A percentile compares a stretch with the other conserved stretches of the same genome.
Evolutionary conservation across 768 basidiomycete genomes (phyloP).

Genomic region (Suillus alpinus): DNA sequence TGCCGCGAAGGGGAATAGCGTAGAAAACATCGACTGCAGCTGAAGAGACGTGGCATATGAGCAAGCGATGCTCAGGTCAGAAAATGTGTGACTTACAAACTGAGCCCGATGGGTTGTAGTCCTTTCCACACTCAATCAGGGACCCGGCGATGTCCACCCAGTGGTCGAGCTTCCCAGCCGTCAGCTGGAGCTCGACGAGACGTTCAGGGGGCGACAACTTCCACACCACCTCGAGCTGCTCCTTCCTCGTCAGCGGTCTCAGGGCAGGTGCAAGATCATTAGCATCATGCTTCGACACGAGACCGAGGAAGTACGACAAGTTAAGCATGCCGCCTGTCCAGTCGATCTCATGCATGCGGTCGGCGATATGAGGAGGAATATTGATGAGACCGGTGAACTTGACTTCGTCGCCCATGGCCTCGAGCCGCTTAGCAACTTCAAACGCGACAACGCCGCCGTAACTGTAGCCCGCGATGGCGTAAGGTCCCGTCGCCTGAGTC

Average conservation of each 20-base stretch:
- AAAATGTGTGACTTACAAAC: slow-evolving; percentile 19
- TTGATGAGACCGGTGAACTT: slow-evolving; percentile 35
- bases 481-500: slow-evolving; percentile 30
- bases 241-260: slow-evolving; percentile 17
- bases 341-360: slow-evolving; percentile 40
- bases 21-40: slow-evolving; percentile 25
- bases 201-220: slow-evolving; percentile 26
- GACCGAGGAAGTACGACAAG: slow-evolving; percentile 40
- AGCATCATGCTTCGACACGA: slow-evolving; percentile 27
- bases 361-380: slow-evolving; percentile 35
- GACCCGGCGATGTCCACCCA: slow-evolving; percentile 31
- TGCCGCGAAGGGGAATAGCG: slow-evolving; percentile 25
- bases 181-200: slow-evolving; percentile 26
- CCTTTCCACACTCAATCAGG: slow-evolving; percentile 30
- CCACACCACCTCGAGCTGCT: slow-evolving; percentile 26
- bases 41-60: slow-evolving; percentile 5
- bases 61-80: background rate
- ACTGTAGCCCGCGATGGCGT: slow-evolving; percentile 36
- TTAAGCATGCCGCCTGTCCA: slow-evolving; percentile 41
- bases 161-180: slow-evolving; percentile 21
- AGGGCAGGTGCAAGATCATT: slow-evolving; percentile 18
- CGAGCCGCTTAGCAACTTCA: slow-evolving; percentile 33
- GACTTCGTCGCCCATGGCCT: slow-evolving; percentile 27
- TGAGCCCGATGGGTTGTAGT: slow-evolving; percentile 21
- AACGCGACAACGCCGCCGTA: slow-evolving; percentile 38